These are phyloP conservation scores for Coemansia sp. DNA, from an alignment of 192 early-diverging fungal genomes.

Conservation along the genomic window DNA sequence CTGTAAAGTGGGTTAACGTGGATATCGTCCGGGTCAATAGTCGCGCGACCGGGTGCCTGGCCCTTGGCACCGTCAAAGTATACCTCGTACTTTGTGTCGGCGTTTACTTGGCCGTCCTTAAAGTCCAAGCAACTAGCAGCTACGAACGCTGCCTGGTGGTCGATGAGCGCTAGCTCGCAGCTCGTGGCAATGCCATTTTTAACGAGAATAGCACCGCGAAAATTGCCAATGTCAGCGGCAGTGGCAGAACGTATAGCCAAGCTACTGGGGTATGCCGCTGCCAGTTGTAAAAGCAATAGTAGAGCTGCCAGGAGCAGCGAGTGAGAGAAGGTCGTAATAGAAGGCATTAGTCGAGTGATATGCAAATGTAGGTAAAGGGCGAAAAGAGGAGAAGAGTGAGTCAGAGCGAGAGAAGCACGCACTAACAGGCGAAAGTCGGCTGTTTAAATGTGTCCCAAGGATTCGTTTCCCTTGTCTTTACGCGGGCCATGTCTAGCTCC, in stretches of 20 bases:
- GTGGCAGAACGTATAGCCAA: slow-evolving; percentile 12
- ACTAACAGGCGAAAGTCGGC: background rate
- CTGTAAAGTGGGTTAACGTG: slow-evolving; percentile 18
- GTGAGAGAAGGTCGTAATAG: background rate
- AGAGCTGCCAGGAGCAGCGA: background rate
- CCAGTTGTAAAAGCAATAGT: background rate
- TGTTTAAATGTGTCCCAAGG: background rate
- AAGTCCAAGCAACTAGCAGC: slow-evolving; percentile 30
- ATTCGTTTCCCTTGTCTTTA: background rate
- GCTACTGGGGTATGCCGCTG: background rate
- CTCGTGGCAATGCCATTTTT: slow-evolving; percentile 31
- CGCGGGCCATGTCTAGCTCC: background rate
- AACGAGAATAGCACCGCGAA: slow-evolving; percentile 34
- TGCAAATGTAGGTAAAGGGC: background rate
- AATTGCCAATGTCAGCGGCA: slow-evolving; percentile 15
- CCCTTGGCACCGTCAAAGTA: slow-evolving; percentile 24
- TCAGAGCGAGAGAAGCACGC: background rate
- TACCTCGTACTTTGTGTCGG: slow-evolving; percentile 14
- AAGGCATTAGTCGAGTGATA: background rate
- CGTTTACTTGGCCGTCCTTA: background rate
- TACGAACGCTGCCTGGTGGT: slow-evolving; percentile 29
- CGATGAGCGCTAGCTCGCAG: slow-evolving; percentile 36
- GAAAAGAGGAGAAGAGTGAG: background rate
- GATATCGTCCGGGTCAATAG: slow-evolving; percentile 12
- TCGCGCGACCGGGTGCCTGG: slow-evolving; percentile 6